Evolutionary conservation across 2,329 filamentous ascomycete species (phyloP).

Genomic region (Ustulina deusta): DNA sequence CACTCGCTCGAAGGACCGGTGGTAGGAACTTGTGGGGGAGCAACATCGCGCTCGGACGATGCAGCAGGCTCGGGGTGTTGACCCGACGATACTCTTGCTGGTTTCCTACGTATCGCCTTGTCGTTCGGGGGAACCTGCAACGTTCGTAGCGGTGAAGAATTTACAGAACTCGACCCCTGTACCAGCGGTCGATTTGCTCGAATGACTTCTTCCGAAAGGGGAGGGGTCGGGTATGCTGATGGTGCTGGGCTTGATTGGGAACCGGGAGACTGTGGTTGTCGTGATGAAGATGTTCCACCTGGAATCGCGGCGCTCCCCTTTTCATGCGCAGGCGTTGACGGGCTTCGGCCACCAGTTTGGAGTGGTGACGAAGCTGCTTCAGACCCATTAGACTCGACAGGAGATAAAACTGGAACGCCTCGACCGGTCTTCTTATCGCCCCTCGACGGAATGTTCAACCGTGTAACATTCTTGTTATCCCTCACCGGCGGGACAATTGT

Average conservation of each 20-base stretch:
- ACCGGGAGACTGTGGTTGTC: constrained; percentile 43
- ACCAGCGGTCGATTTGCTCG: constrained; percentile 32
- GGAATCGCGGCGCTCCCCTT: constrained; percentile 35
- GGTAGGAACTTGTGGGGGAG: constrained; percentile 41
- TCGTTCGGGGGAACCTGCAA: constrained; percentile 47
- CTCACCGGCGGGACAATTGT: constrained; percentile 72
- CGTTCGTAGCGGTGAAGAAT: constrained; percentile 40
- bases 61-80: constrained; percentile 51
- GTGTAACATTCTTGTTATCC: constrained; percentile 68
- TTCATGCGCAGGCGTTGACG: constrained; percentile 24
- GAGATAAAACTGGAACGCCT: constrained; percentile 47
- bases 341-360: constrained; percentile 23
- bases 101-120: constrained; percentile 61
- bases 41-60: constrained; percentile 53
- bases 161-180: constrained; percentile 15
- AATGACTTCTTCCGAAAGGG: constrained; percentile 50
- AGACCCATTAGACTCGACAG: constrained; percentile 50
- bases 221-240: constrained; percentile 54
- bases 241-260: constrained; percentile 37
- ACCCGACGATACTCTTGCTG: constrained; percentile 47
- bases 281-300: constrained; percentile 40
- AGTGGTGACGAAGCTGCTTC: constrained; percentile 51
- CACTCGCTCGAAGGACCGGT: constrained; percentile 53
- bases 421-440: constrained; percentile 58
- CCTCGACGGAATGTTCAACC: constrained; percentile 67